Evolutionary conservation across 2,329 filamentous ascomycete species (phyloP).

Genomic region (Colletotrichum sp.): DNA sequence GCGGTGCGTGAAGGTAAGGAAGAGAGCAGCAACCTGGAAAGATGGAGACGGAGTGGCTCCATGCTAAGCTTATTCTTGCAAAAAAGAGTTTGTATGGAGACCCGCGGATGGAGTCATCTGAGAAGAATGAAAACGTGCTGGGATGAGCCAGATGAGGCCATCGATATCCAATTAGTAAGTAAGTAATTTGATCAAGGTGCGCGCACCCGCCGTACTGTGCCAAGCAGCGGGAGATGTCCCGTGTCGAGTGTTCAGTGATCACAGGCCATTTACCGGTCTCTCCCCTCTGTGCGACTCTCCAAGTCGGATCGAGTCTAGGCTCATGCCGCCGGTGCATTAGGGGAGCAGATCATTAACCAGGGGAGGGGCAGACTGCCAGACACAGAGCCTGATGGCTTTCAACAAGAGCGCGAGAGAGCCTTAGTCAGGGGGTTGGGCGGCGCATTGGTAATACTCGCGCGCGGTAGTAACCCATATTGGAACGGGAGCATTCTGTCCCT

Average conservation of each 20-base stretch:
- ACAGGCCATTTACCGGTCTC: not conserved
- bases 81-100: not conserved
- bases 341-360: not conserved
- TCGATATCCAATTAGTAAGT: not conserved
- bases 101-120: not conserved
- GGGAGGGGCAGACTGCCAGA: not conserved
- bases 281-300: not conserved
- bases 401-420: not conserved
- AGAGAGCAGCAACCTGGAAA: not conserved
- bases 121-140: not conserved
- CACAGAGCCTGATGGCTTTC: not conserved
- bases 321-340: not conserved
- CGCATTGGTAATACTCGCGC: slow-evolving; percentile 17
- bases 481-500: not conserved
- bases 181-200: not conserved
- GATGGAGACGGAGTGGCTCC: not conserved
- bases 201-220: not conserved
- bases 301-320: not conserved
- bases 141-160: not conserved
- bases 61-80: not conserved
- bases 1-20: not conserved
- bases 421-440: slow-evolving; percentile 6
- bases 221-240: not conserved
- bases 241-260: not conserved
- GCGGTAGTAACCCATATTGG: not conserved